Evolutionary conservation across 2,329 filamentous ascomycete species (phyloP).

Genomic region (Coniochaeta prunicola): DNA sequence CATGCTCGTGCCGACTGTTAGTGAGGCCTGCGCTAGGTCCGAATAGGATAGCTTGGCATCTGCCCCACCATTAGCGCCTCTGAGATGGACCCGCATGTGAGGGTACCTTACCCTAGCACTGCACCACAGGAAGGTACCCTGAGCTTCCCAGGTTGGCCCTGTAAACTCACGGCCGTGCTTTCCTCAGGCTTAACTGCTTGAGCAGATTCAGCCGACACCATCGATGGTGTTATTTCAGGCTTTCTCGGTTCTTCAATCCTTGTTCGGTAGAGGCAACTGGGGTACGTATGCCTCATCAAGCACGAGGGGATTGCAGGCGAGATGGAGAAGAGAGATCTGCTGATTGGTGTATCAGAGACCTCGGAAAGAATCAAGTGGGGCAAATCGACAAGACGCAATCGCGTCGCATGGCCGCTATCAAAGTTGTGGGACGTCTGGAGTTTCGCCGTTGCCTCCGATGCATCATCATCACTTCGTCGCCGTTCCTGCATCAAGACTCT

Average conservation of each 20-base stretch:
- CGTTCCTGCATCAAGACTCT: neutral
- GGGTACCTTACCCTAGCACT: neutral
- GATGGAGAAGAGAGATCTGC: neutral
- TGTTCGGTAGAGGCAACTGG: neutral
- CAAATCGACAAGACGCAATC: neutral
- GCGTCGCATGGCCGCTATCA: neutral
- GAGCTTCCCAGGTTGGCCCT: neutral
- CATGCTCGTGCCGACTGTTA: neutral
- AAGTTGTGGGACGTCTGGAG: neutral
- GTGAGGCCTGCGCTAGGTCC: neutral
- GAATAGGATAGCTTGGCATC: too few relatives aligned
- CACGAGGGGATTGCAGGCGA: neutral
- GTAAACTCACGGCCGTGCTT: neutral
- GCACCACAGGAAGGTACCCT: neutral
- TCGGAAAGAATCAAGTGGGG: neutral
- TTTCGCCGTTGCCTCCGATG: neutral
- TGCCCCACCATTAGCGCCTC: too few relatives aligned
- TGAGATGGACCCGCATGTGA: neutral
- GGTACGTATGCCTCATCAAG: neutral
- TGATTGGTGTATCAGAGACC: neutral
- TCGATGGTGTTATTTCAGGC: neutral
- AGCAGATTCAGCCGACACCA: neutral
- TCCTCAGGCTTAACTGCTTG: neutral
- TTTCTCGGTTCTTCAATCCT: neutral
- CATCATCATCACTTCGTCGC: neutral